Conservation (phyloP, 345 rosid genomes). For the Chamaenerion angustifolium region DNA sequence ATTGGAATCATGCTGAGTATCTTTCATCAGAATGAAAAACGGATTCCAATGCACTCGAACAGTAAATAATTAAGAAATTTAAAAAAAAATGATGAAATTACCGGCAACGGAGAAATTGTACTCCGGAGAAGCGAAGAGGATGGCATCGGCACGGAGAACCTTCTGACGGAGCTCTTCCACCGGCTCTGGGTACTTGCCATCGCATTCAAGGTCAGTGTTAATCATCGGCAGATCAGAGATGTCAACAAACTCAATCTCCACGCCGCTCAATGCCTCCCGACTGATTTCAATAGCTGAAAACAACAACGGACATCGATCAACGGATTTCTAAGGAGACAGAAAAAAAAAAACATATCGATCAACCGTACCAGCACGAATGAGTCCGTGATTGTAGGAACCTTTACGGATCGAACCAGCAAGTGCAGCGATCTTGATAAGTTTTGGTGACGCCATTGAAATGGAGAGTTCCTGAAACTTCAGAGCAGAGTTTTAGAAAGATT, state of each 20-base stretch:
- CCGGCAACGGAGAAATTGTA: conserved; percentile 57
- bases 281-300: conserved; percentile 29
- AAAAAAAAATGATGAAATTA: conserved; percentile 6
- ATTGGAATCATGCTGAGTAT: no score
- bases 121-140: conserved; percentile 64
- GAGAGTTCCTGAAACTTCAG: no score
- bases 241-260: conserved; percentile 40
- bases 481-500: no score
- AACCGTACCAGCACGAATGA: conserved; percentile 45
- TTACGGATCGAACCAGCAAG: conserved; percentile 67
- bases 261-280: conserved; percentile 25
- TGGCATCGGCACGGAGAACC: conserved; percentile 41
- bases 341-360: background rate
- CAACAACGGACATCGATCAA: background rate
- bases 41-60: no score
- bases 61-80: no score
- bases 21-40: no score
- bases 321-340: conserved; percentile 31
- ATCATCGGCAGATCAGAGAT: conserved; percentile 46
- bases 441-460: conserved; percentile 12
- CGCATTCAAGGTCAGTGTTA: conserved; percentile 45
- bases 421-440: conserved; percentile 52
- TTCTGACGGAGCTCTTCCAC: conserved; percentile 58
- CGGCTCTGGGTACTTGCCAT: conserved; percentile 40
- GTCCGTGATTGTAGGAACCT: conserved; percentile 56